Percentiles rank a stretch among this genome's conserved stretches.
phyloP scores from a whole-genome alignment of 2,329 filamentous ascomycete species.

The Epichloe aotearoae region DNA sequence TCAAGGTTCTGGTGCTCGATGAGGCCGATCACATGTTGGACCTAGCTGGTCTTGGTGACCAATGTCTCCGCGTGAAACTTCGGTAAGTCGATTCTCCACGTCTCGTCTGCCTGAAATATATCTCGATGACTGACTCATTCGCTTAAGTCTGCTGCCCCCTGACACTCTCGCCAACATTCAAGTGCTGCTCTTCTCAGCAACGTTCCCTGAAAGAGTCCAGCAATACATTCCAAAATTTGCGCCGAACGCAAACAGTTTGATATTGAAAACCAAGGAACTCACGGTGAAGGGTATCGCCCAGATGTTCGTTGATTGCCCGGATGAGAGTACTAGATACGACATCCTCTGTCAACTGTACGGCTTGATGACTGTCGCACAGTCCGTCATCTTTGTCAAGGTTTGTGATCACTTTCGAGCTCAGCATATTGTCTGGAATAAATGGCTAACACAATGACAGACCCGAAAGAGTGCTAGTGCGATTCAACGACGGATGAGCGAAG shows the following conservation, averaged over 20 bases:
- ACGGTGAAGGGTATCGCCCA: conserved; percentile 97
- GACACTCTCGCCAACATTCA: conserved; percentile 48
- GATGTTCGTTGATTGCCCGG: conserved; percentile 88
- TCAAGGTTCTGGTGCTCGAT: conserved; percentile 81
- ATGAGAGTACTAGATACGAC: conserved; percentile 72
- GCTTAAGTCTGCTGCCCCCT: conserved; percentile 42
- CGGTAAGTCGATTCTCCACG: conserved; percentile 30
- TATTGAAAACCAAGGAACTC: conserved; percentile 77
- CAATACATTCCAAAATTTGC: conserved; percentile 75
- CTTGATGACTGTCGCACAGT: conserved; percentile 90
- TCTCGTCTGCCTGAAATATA: not conserved
- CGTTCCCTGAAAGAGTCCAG: conserved; percentile 76
- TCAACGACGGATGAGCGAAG: conserved; percentile 68
- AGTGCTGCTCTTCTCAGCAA: conserved; percentile 90
- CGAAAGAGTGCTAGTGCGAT: conserved; percentile 78
- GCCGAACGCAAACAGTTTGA: conserved; percentile 74
- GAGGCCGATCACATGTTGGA: conserved; percentile 99
- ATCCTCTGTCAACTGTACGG: conserved; percentile 88
- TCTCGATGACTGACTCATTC: conserved; percentile 7
- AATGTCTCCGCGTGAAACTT: conserved; percentile 77
- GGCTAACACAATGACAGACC: conserved; percentile 39
- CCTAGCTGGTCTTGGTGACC: conserved; percentile 85
- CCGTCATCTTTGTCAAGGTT: conserved; percentile 94
- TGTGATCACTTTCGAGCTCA: conserved; percentile 9
- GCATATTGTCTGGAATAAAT: not conserved